Percentiles rank a stretch among this genome's conserved stretches.
These are phyloP conservation scores for Phytophthora sp. DNA, from an alignment of 352 stramenopile species.

Conservation along the genomic window DNA sequence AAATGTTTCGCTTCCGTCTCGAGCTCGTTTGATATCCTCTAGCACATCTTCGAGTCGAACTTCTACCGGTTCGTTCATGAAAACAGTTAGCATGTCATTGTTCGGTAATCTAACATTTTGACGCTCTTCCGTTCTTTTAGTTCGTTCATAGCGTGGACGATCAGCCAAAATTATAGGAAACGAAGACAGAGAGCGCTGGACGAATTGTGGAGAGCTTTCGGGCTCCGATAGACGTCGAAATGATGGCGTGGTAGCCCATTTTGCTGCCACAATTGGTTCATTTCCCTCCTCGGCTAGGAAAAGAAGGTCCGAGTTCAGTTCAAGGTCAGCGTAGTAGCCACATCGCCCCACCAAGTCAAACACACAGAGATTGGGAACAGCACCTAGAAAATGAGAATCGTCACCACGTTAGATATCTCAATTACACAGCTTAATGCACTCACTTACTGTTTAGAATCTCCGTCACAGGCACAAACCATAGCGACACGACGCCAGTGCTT, in stretches of 20 bases:
- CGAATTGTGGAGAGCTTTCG: not conserved
- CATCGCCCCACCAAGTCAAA: constrained; percentile 39
- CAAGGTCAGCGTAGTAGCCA: constrained; percentile 43
- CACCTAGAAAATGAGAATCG: constrained; percentile 18
- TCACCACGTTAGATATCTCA: not conserved
- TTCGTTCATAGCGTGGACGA: not conserved
- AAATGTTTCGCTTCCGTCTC: not conserved
- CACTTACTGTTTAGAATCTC: constrained; percentile 18
- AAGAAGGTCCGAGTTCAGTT: constrained; percentile 13
- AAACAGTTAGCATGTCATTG: not conserved
- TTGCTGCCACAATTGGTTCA: constrained; percentile 24
- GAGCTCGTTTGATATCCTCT: constrained; percentile 8
- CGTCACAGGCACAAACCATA: constrained; percentile 33
- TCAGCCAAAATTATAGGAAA: constrained; percentile 5
- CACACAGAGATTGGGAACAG: constrained; percentile 19
- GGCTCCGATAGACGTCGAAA: constrained; percentile 21
- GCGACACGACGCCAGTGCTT: constrained; percentile 19
- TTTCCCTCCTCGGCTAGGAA: constrained; percentile 38
- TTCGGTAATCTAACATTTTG: not conserved
- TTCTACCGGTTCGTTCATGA: constrained; percentile 3
- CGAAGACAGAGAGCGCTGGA: constrained; percentile 2
- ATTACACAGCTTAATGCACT: too few species aligned
- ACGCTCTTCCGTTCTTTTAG: not conserved
- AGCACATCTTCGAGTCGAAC: constrained; percentile 28
- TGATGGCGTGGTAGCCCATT: not conserved